A percentile compares a stretch with the other conserved stretches of the same genome.
These are phyloP conservation scores for Oxytropis ochrocephala DNA, from an alignment of 306 rosid genomes.

Conservation along the genomic window DNA sequence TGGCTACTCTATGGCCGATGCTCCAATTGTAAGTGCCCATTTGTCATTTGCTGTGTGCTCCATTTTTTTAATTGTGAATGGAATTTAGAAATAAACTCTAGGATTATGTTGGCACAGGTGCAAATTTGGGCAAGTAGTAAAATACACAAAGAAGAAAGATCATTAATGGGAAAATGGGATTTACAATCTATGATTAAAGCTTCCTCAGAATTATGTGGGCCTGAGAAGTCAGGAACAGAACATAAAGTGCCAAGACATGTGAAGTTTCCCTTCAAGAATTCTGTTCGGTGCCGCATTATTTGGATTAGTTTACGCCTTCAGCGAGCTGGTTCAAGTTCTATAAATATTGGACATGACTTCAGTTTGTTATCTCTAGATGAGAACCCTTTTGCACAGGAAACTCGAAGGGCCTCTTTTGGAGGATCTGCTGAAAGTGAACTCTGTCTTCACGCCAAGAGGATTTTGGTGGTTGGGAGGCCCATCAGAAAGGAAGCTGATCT, in stretches of 20 bases:
- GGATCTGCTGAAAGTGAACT: constrained; percentile 65
- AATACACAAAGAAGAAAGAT: constrained; percentile 90
- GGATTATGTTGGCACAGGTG: constrained; percentile 50
- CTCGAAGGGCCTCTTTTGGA: constrained; percentile 78
- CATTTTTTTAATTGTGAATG: constrained; percentile 8
- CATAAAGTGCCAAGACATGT: constrained; percentile 70
- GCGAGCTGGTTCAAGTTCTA: constrained; percentile 75
- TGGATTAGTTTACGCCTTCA: constrained; percentile 85
- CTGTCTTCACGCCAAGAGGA: constrained; percentile 91
- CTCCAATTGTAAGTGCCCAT: constrained; percentile 67
- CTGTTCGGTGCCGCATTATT: constrained; percentile 84
- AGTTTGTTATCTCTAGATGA: constrained; percentile 79
- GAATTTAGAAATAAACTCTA: constrained; percentile 20
- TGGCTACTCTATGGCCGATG: constrained; percentile 85
- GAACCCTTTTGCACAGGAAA: constrained; percentile 72
- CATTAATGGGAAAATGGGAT: constrained; percentile 97
- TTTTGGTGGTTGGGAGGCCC: constrained; percentile 69
- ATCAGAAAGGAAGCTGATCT: constrained; percentile 52
- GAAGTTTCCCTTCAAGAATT: constrained; percentile 69
- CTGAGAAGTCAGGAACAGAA: constrained; percentile 48
- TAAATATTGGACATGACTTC: constrained; percentile 57
- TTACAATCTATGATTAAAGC: constrained; percentile 61
- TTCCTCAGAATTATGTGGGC: constrained; percentile 67
- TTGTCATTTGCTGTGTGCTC: constrained; percentile 15
- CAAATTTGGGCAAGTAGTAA: constrained; percentile 95